Evolutionary conservation across 2,329 filamentous ascomycete genomes (phyloP), one percentile per base, ranked within the genome.

Genomic region (Alternaria panax): DNA sequence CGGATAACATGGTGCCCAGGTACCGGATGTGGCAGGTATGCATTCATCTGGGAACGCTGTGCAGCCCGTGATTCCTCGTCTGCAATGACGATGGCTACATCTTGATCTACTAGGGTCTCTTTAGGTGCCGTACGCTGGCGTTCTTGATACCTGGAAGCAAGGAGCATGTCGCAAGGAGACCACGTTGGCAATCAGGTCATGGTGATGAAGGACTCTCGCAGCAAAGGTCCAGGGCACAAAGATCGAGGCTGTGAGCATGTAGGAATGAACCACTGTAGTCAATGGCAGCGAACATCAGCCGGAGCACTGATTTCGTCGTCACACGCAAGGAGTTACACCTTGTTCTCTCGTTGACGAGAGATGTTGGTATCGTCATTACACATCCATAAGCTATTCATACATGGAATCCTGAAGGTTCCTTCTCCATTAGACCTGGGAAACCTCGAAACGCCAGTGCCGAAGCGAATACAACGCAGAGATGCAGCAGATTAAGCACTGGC

Each of bases 351-450:
- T 40, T 28, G 7, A 40, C 2, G 22, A 28, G 34, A 34, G 30
- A 36, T 16, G 12, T 20, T 36, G 45, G 11, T 48, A 25, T 48
- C 7, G 45, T 9, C 45, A 48, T 48, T 48, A 48, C 34, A 50
- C 43, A 47, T 16, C 43, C 46, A 36, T 27, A 30, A 20, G 25
- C 53, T 50, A 55, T 42, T 40, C 42, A 42, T 38, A 55, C 34
- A 48, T 12, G 5, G 7, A 47, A 55, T n/a, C 43, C 12, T 16
- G 14, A 34, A 24, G 30, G 7, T 22, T 16, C 30, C 20, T 22
- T 34, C 18, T 12, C 22, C 20, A 32, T 22, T 32, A 34, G 45
- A 48, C 18, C 3, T 4, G 20, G 11, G 6, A 48, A 6, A 25
- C 30, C 45, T 12, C 11, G 22, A 51, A 25, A 51, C 34, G 36